Base-by-base conservation (phyloP, 495 filamentous ascomycete species). In the Cryomyces minteri region DNA sequence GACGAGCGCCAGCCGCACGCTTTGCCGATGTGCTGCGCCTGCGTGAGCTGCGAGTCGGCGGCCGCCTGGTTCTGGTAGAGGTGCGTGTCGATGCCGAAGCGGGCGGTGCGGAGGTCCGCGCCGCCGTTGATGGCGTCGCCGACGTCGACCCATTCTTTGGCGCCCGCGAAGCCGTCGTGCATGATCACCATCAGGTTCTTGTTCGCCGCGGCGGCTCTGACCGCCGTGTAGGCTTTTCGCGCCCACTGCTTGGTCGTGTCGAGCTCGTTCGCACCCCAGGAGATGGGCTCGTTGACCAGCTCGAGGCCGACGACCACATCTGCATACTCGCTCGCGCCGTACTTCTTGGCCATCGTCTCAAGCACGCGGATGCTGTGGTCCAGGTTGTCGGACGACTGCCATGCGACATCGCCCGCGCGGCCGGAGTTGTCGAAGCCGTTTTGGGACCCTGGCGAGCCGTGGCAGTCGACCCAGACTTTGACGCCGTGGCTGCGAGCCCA, bases 391-490 rank as follows among this genome's bases (percentile, higher is more conserved):
- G 58, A 60, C 47, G 58, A 53, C 0, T 59, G 62, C 62, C 62
- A 65, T 29, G 39, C 38, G 14, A 65, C 47, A 31, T 28, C 3
- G 11, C 61, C 62, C 25, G 49, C 48, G 9, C 49, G 46, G 12
- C 62, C 62, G 29, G 48, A 54, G 48, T 65, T 65, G 51, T 65
- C 62, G 43, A 65, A 65, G 31, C 62, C 62, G 43, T 65, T 65
- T 45, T 65, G 62, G 9, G 58, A 61, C 3, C 58, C 58, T 12
- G 59, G 51, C n/a, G 62, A 61, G 46, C 80, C 80, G 51, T 84
- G 79, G 32, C 82, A 57, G 53, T 84, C 80, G 51, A 85, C 66
- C 53, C 79, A 69, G 34, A 86, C 74, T 53, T 76, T 82, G 18
- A 84, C 54, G 11, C 76, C 73, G 33, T 70, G 65, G 38, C 44